Base-by-base conservation (phyloP, 192 early-diverging fungal species). In the Umbelopsis sp. region DNA sequence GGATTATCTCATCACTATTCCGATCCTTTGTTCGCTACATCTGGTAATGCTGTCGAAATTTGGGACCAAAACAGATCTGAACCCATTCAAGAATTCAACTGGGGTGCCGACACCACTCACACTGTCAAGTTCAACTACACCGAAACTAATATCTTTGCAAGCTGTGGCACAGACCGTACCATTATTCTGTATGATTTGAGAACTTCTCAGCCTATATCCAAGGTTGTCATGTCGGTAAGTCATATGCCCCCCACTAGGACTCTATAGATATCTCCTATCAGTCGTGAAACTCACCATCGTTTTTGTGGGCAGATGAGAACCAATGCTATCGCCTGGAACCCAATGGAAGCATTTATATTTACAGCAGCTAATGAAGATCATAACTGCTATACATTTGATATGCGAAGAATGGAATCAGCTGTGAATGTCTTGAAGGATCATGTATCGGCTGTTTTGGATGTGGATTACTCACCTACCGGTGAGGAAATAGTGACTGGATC, bases 281-380 rank as follows among this genome's bases (percentile, higher is more conserved):
- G 10, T 51, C 31, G 3, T 49, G 14, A 14, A 51, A 31, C 31
- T 69, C 32, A 17, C 17, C 52, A 26, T 17, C 24, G 17, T 53
- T 71, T 8, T 66, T 26, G n/a, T 66, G 10, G 20, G 20, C 73
- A 90, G 70, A 85, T 97, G 85, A 89, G 89, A 68, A 94, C 95
- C 26, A 99, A 99, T 78, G 94, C 98, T 11, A 95, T 99, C 54
- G 83, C 94, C 20, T 99, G 98, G 98, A 99, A 99, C 78, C 98
- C 98, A 5, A 98, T 98, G 95, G 96, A 98, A 77, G 95, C 98
- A 6, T 97, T 93, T 80, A 95, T 91, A 73, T 98, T 99, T 84
- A 89, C 96, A 34, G 85, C 86, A 3, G 97, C 94, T 26, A 99
- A 93, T 85, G 98, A 99, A 84, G 96, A 99, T 85, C 96, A 98